Base-by-base conservation (phyloP, 257 asterid genomes). In the Solanum appendiculatum region DNA sequence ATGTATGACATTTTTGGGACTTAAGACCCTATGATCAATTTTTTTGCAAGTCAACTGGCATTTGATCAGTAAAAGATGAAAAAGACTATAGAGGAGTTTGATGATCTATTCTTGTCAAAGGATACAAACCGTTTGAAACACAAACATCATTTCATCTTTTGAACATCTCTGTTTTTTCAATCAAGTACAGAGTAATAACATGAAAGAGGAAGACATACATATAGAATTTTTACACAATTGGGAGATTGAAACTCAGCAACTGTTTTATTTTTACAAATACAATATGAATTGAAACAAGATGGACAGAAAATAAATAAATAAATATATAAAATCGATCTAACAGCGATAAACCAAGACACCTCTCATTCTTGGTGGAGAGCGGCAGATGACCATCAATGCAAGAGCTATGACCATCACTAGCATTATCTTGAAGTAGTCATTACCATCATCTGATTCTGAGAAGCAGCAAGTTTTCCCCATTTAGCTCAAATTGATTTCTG, bases 401-500 rank as follows among this genome's bases (percentile, higher is more conserved):
- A 92, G 86, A 1, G 87, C 93, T 16, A 92, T 64, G 25, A 91
- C 46, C 15, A 83, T 87, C 16, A 91, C 36, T 36, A 87, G 27
- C 15, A 92, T 23, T 34, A 86, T 83, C 10, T 25, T 83, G 37
- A 90, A 6, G 77, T 88, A 75, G 9, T 90, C 23, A 13, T n/a
- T 13, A 14, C 87, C 87, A 21, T 85, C 90, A 0, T 82, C 90
- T 1, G 90, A 77, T 77, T 29, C 42, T 46, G 85, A 27, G 40
- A 9, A 39, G 42, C 94, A 91, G 86, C 93, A 91, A 42, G 58
- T 0, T 82, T 87, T 86, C 70, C 92, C 92, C 94, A 92, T 92
- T 80, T 46, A 0, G 5, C 64, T 1, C 60, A n/a, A 54, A 77
- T 42, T 77, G n/a, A 42, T 2, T 73, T 73, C 1, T 39, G 56